Conservation (phyloP, 2,329 filamentous ascomycete species). For the Rutstroemia sp. region DNA sequence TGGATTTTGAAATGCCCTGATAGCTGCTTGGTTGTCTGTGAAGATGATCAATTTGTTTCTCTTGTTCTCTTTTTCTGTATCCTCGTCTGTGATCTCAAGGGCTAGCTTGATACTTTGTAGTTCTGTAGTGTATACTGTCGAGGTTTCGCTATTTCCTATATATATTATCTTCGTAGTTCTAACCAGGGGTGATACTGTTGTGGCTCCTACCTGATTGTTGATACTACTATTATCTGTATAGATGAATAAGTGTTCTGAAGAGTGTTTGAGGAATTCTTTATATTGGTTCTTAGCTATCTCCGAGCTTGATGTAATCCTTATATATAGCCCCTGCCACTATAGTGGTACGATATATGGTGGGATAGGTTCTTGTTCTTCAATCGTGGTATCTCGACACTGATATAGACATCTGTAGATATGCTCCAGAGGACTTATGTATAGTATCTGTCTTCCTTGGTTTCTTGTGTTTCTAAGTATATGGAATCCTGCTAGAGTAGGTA, state of each 20-base stretch:
- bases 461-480: no score
- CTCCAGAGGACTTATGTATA: no score
- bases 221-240: slow-evolving; percentile 24
- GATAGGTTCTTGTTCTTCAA: no score
- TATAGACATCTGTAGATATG: no score
- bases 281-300: no score
- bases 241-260: neutral
- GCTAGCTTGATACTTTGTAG: slow-evolving; percentile 16
- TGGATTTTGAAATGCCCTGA: slow-evolving; percentile 12
- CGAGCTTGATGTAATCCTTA: no score
- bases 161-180: slow-evolving; percentile 8
- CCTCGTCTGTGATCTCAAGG: slow-evolving; percentile 10
- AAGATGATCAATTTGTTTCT: slow-evolving; percentile 10
- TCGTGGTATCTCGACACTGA: no score
- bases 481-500: no score
- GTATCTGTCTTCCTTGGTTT: no score
- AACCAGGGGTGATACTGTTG: slow-evolving; percentile 14
- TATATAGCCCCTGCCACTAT: no score
- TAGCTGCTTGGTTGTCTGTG: slow-evolving; percentile 20
- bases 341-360: no score
- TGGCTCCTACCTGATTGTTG: slow-evolving; percentile 24
- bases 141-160: slow-evolving; percentile 11
- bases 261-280: no score
- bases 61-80: neutral
- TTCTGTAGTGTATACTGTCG: slow-evolving; percentile 20